Conservation (phyloP, 2,329 filamentous ascomycete species). For the Trichoderma breve region DNA sequence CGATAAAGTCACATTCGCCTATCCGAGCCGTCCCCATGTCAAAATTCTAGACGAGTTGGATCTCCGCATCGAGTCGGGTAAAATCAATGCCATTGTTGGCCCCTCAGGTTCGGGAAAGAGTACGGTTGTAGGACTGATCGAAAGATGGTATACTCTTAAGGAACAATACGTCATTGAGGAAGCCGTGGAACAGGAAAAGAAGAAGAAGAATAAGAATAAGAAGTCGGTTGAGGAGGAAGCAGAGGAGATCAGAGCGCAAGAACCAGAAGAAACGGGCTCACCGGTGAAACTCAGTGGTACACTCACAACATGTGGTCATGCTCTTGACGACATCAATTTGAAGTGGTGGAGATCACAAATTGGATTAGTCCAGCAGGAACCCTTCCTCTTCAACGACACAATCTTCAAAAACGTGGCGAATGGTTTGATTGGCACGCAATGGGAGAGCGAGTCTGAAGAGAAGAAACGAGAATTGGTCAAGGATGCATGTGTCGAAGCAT, state of each 20-base stretch:
- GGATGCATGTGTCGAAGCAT: slow-evolving; percentile 64
- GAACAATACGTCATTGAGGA: slow-evolving; percentile 52
- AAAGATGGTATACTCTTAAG: slow-evolving; percentile 67
- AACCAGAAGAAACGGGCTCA: slow-evolving; percentile 40
- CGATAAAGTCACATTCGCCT: slow-evolving; percentile 67
- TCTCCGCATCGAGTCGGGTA: slow-evolving; percentile 59
- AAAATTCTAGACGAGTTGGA: slow-evolving; percentile 61
- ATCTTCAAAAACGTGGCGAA: slow-evolving; percentile 62
- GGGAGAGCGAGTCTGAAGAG: slow-evolving; percentile 53
- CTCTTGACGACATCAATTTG: slow-evolving; percentile 57
- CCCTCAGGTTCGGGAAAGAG: slow-evolving; percentile 72
- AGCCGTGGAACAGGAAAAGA: slow-evolving; percentile 48
- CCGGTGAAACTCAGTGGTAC: slow-evolving; percentile 44
- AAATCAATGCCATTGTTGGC: slow-evolving; percentile 71
- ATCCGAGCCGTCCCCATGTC: slow-evolving; percentile 64
- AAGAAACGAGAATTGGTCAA: slow-evolving; percentile 59
- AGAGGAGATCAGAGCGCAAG: slow-evolving; percentile 30
- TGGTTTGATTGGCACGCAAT: slow-evolving; percentile 53
- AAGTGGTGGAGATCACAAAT: slow-evolving; percentile 64
- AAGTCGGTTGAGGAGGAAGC: slow-evolving; percentile 33
- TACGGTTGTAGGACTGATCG: slow-evolving; percentile 68
- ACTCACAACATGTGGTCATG: slow-evolving; percentile 53
- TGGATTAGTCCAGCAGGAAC: slow-evolving; percentile 66
- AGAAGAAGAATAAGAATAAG: slow-evolving; percentile 41
- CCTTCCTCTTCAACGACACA: slow-evolving; percentile 65